A percentile compares a stretch with the other conserved stretches of the same genome.
These are phyloP conservation scores for Tulasnella sp. DNA, from an alignment of 768 basidiomycete species.

Conservation along the genomic window DNA sequence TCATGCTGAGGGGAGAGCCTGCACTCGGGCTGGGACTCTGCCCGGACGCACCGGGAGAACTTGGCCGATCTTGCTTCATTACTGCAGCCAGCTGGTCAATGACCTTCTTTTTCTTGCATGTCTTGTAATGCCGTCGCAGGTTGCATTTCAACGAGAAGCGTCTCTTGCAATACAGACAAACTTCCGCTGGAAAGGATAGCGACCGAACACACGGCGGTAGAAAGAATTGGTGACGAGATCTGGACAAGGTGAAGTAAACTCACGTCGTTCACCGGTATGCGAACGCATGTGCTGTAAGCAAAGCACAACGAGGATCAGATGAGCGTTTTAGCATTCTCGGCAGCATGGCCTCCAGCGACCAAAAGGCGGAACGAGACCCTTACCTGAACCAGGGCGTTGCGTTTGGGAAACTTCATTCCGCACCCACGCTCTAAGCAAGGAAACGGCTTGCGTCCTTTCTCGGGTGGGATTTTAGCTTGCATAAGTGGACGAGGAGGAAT, in stretches of 20 bases:
- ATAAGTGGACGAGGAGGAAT: not conserved
- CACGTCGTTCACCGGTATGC: not conserved
- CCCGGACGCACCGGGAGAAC: no score
- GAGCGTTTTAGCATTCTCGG: no score
- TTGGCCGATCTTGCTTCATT: no score
- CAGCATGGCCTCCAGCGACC: not conserved
- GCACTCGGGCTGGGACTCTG: no score
- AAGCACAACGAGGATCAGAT: no score
- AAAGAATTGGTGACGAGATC: not conserved
- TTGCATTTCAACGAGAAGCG: not conserved
- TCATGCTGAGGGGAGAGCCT: no score
- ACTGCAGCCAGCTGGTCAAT: not conserved
- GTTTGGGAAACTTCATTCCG: not conserved
- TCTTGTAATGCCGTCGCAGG: not conserved
- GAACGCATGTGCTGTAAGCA: not conserved
- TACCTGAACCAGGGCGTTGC: not conserved
- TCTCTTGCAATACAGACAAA: not conserved
- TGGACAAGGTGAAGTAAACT: not conserved
- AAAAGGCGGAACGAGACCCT: not conserved
- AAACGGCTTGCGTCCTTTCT: not conserved
- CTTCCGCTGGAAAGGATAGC: not conserved
- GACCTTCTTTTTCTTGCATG: slow-evolving; percentile 3
- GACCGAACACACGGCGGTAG: not conserved
- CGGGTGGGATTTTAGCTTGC: not conserved
- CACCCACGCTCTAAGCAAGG: not conserved